Evolutionary conservation across 805 yeast species (phyloP).

Genomic region (Myxozyma monticola): DNA sequence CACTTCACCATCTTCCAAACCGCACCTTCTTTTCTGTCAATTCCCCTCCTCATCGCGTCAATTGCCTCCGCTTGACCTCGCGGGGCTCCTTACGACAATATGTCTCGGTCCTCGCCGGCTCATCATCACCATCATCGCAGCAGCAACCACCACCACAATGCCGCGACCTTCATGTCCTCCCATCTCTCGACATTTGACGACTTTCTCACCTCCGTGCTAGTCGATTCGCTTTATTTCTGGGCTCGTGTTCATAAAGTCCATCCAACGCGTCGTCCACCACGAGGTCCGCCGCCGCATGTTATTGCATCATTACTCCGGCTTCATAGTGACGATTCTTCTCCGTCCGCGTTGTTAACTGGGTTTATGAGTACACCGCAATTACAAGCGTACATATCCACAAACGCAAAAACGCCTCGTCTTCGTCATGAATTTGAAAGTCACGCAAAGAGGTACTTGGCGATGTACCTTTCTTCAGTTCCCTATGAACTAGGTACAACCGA

Average conservation of each 20-base stretch:
- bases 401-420: slow-evolving; percentile 11
- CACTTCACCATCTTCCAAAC: too few species aligned
- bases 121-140: too few species aligned
- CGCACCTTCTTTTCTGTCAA: too few species aligned
- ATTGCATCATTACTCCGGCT: slow-evolving; percentile 10
- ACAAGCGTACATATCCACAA: slow-evolving; percentile 11
- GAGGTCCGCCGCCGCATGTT: slow-evolving; percentile 13
- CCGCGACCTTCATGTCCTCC: slow-evolving; percentile 10
- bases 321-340: neutral
- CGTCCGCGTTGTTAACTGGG: slow-evolving; percentile 1
- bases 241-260: slow-evolving; percentile 25
- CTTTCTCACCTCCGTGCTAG: slow-evolving; percentile 20
- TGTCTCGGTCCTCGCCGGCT: too few species aligned
- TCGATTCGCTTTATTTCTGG: slow-evolving; percentile 27
- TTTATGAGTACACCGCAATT: slow-evolving; percentile 14
- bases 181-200: slow-evolving; percentile 26
- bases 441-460: slow-evolving; percentile 40
- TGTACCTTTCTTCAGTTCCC: slow-evolving; percentile 43
- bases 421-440: slow-evolving; percentile 42
- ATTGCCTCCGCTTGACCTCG: too few species aligned
- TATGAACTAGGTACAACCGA: slow-evolving; percentile 48
- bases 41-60: too few species aligned
- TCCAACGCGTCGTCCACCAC: slow-evolving; percentile 16
- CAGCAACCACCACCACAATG: too few species aligned
- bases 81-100: too few species aligned